Evolutionary conservation across 2,329 filamentous ascomycete species (phyloP), one percentile per base, ranked within the genome.

Genomic region (Clathrospora elynae): DNA sequence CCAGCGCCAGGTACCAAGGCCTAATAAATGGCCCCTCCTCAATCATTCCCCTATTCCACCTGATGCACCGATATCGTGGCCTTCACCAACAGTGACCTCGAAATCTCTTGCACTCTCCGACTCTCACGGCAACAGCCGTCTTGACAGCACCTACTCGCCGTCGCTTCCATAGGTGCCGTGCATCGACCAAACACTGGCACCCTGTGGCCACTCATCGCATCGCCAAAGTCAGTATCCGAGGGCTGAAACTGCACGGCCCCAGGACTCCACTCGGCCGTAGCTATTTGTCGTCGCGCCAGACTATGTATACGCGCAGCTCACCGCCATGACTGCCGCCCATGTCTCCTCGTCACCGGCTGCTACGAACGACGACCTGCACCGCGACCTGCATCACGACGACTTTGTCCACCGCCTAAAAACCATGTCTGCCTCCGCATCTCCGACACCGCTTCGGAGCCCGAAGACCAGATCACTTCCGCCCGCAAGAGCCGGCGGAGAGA

Each of bases 191-290:
- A 57, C 61, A 57, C n/a, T 46, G 40, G 50, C 43, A 32, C 28
- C 26, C 46, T 37, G 26, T 35, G 42, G 46, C 64, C 63, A 64
- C 29, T 64, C 36, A 58, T 26, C 32, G 53, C 41, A 49, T 38
- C 14, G 37, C 35, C 28, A 50, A 37, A 39, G 42, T 50, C 43
- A 42, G 53, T 54, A 48, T 44, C 54, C 55, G 58, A 40, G 51
- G 46, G 53, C 64, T 68, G 65, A 68, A 68, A 68, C 53, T 54
- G 53, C 62, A 66, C 50, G 63, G 64, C 50, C 46, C 41, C 53
- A 42, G 41, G 37, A 34, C 32, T 42, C 38, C 42, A 51, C 49
- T 46, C 46, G 51, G 54, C 46, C 32, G 34, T 41, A 40, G 42
- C 30, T 26, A 34, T 24, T 22, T 26, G 19, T 39, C 35, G 34